phyloP scores from a whole-genome alignment of 805 yeast species.

The Nakazawaea pomicola region DNA sequence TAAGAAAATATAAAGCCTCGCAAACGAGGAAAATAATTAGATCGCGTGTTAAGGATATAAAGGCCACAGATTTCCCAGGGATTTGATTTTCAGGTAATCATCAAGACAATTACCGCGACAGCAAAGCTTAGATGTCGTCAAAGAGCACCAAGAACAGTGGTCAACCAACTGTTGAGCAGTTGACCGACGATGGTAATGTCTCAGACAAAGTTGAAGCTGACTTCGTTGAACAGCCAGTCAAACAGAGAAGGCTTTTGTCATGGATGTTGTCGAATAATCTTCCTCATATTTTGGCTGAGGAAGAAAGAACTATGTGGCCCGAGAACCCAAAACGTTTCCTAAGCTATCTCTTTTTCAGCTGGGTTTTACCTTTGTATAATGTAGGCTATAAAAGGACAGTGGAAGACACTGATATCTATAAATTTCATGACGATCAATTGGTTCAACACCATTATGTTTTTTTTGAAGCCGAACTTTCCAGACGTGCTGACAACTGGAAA shows the following conservation, averaged over 20 bases:
- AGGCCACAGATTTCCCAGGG: no score
- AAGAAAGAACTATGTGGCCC: constrained; percentile 38
- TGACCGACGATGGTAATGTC: no score
- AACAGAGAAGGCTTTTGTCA: constrained; percentile 28
- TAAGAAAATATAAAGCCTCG: no score
- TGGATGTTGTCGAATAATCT: constrained; percentile 30
- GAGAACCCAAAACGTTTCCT: constrained; percentile 24
- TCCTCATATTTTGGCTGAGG: constrained; percentile 48
- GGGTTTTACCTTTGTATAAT: constrained; percentile 62
- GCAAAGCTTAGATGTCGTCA: no score
- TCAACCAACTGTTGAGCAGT: no score
- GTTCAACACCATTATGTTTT: constrained; percentile 32
- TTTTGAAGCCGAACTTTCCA: constrained; percentile 30
- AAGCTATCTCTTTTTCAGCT: constrained; percentile 48
- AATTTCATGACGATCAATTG: constrained; percentile 33
- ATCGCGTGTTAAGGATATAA: no score
- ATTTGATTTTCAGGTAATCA: no score
- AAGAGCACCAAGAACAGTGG: no score
- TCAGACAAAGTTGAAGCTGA: no score
- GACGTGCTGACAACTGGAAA: constrained; percentile 20
- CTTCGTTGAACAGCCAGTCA: neutral
- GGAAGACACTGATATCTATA: constrained; percentile 57
- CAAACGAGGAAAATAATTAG: no score
- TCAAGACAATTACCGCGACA: no score
- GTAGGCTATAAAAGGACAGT: constrained; percentile 70